These are phyloP conservation scores for Dillenia turbinata DNA, from an alignment of 164 flowering plant genomes.

Conservation along the genomic window DNA sequence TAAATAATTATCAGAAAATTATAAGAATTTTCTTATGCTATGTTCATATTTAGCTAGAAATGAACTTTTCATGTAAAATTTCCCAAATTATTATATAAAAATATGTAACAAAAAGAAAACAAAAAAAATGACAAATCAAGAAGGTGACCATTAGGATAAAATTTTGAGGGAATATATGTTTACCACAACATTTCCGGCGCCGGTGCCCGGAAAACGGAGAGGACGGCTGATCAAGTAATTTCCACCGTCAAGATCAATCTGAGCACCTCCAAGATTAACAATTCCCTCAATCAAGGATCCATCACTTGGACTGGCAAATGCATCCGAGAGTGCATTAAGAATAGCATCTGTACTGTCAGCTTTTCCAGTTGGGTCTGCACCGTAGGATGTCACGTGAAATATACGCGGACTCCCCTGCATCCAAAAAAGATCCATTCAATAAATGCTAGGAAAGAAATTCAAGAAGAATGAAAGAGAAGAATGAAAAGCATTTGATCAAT, in stretches of 20 bases:
- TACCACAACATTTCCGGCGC: constrained; percentile 18
- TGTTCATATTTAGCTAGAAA: too few relatives aligned
- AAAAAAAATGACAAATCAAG: too few relatives aligned
- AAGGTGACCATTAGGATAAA: background rate
- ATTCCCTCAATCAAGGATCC: constrained; percentile 10
- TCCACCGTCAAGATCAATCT: constrained; percentile 17
- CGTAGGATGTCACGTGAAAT: constrained; percentile 12
- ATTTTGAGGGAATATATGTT: background rate
- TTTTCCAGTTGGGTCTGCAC: constrained; percentile 19
- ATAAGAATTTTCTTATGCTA: too few relatives aligned
- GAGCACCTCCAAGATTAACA: constrained; percentile 11
- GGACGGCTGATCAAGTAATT: constrained; percentile 20
- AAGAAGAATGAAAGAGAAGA: too few relatives aligned
- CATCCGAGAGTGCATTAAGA: constrained; percentile 8
- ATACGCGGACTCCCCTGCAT: constrained; percentile 4
- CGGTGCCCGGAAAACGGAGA: constrained; percentile 4
- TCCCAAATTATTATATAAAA: too few relatives aligned
- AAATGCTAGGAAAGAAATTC: too few relatives aligned
- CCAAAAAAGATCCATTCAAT: too few relatives aligned
- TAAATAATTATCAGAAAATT: too few relatives aligned
- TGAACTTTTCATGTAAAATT: too few relatives aligned
- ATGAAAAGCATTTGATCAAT: too few relatives aligned
- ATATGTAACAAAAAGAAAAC: too few relatives aligned
- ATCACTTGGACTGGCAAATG: background rate
- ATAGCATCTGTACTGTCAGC: constrained; percentile 20